Evolutionary conservation across 2,329 filamentous ascomycete species (phyloP).

Genomic region (Fusarium buharicum): DNA sequence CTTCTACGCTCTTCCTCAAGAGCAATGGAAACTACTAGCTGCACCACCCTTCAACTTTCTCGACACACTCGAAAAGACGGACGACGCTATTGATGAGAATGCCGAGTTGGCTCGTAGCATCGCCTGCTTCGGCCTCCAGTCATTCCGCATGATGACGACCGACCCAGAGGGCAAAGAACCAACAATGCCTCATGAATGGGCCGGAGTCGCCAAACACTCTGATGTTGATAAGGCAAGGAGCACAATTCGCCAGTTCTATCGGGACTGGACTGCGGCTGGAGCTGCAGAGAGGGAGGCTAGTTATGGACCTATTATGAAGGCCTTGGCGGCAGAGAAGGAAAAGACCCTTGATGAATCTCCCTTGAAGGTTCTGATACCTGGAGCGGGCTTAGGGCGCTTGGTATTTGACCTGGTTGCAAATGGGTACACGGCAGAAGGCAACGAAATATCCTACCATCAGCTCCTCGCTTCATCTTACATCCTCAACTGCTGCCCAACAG

Average conservation of each 20-base stretch:
- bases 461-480: slow-evolving; percentile 85
- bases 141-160: slow-evolving; percentile 67
- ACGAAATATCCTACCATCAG: slow-evolving; percentile 97
- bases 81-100: slow-evolving; percentile 89
- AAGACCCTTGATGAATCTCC: slow-evolving; percentile 49
- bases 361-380: slow-evolving; percentile 82
- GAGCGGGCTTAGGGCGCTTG: slow-evolving; percentile 86
- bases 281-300: slow-evolving; percentile 77
- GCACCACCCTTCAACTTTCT: slow-evolving; percentile 84
- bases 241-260: slow-evolving; percentile 91
- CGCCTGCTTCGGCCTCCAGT: slow-evolving; percentile 72
- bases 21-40: slow-evolving; percentile 85
- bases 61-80: slow-evolving; percentile 79
- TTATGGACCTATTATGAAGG: slow-evolving; percentile 77
- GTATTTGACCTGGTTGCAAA: slow-evolving; percentile 84
- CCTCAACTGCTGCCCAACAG: slow-evolving; percentile 71
- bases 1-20: slow-evolving; percentile 88
- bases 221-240: slow-evolving; percentile 93
- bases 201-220: slow-evolving; percentile 72
- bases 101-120: slow-evolving; percentile 85
- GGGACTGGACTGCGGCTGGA: slow-evolving; percentile 91
- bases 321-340: slow-evolving; percentile 64
- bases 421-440: slow-evolving; percentile 84
- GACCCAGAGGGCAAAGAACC: slow-evolving; percentile 54
- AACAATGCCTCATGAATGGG: slow-evolving; percentile 71